Base-by-base conservation (phyloP, 148 eudicot genomes). In the Camellia granthamiana region DNA sequence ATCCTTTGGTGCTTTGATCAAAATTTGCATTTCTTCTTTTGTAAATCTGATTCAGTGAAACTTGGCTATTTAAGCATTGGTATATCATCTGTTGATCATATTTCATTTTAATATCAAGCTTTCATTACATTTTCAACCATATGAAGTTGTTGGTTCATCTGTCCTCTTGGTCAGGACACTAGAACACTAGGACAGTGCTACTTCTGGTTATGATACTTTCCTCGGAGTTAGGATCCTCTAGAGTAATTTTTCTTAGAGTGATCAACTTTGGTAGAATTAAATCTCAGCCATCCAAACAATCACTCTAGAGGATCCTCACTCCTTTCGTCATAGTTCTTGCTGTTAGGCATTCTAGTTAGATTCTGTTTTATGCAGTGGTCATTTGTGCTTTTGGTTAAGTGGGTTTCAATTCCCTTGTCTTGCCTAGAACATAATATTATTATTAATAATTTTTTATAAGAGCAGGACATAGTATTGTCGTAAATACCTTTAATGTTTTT, bases 391-490 rank as follows among this genome's bases (percentile, higher is more conserved):
- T 75, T 58, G 52, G n/a, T 52, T 38, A 61, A 47, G 21, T 54
- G 21, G 77, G 77, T 61, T 77, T 43, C 6, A 7, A 13, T 73
- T 64, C 56, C 54, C 69, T 60, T 46, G 15, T 63, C 59, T 49
- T 42, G 42, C 18, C 8, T 77, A 23, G 19, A 30, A 19, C 38
- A 58, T 77, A 15, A 18, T 15, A 8, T 19, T 44, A 49, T 15
- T 30, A 30, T 30, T 30, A 30, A 30, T 30, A 30, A 30, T 30
- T 30, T 30, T 30, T 30, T 30, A 30, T 30, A 30, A 30, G 38
- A 30, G 1, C 38, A 30, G 38, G 38, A 30, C 38, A 30, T 30
- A 30, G 38, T 30, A 30, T 30, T 30, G 38, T 30, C 1, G 1
- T 30, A 30, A 30, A 30, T 30, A 30, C 38, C 38, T 30, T 0